phyloP scores from a whole-genome alignment of 345 rosid species.

The Lepidium sativum region DNA sequence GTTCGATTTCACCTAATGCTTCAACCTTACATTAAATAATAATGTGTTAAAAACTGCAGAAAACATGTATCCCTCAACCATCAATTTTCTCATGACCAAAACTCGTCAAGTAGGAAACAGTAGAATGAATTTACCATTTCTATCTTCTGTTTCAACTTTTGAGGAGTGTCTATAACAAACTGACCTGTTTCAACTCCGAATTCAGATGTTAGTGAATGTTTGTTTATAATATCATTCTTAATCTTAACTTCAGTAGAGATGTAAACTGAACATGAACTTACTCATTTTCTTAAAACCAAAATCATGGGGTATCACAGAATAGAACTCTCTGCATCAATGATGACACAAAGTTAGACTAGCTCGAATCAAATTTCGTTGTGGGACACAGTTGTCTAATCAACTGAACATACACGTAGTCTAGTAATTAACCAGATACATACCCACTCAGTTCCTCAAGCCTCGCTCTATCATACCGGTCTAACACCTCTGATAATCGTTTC shows the following conservation, averaged over 20 bases:
- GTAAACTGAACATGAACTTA: constrained; percentile 31
- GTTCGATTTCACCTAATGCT: constrained; percentile 82
- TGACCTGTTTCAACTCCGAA: constrained; percentile 51
- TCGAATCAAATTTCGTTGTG: neutral
- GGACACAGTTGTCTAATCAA: neutral
- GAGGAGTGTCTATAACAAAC: constrained; percentile 78
- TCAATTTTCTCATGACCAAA: neutral
- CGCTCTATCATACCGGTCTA: constrained; percentile 36
- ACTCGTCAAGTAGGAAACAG: constrained; percentile 6
- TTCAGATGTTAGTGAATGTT: constrained; percentile 7
- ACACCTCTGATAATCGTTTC: constrained; percentile 59
- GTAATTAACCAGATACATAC: constrained; percentile 35
- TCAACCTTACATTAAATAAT: constrained; percentile 51
- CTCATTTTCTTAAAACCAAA: constrained; percentile 85
- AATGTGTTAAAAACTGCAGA: neutral
- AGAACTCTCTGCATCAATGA: constrained; percentile 63
- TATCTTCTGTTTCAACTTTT: constrained; percentile 70
- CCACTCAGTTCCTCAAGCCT: constrained; percentile 72
- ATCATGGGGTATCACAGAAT: constrained; percentile 83
- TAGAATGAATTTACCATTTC: constrained; percentile 57
- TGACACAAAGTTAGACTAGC: constrained; percentile 8
- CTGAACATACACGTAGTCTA: neutral
- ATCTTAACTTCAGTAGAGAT: neutral
- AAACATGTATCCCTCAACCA: neutral
- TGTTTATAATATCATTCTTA: neutral